Evolutionary conservation across 306 rosid species (phyloP).

Genomic region (Casuarina equisetifolia): DNA sequence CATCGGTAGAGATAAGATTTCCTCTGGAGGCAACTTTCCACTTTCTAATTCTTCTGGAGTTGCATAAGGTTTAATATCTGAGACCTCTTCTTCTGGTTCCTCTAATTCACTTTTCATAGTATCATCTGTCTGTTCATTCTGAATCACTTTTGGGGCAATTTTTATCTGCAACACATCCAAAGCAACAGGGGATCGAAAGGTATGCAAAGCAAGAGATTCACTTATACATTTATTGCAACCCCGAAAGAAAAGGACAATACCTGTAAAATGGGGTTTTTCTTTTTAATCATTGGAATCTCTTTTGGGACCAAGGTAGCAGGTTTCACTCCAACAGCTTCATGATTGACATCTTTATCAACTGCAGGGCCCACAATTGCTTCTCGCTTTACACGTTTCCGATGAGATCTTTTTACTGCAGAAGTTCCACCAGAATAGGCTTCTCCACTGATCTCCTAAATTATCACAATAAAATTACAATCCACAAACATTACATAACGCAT

Average conservation of each 20-base stretch:
- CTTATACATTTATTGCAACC: constrained; percentile 16
- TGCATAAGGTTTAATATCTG: constrained; percentile 50
- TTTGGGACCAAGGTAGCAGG: constrained; percentile 77
- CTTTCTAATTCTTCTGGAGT: constrained; percentile 69
- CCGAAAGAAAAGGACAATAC: constrained; percentile 31
- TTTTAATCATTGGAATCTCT: constrained; percentile 83
- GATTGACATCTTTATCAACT: constrained; percentile 81
- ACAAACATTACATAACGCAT: constrained; percentile 4
- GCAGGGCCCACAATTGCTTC: constrained; percentile 90
- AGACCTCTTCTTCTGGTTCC: constrained; percentile 54
- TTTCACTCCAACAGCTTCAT: constrained; percentile 87
- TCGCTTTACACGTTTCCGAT: constrained; percentile 60
- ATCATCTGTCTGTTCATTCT: constrained; percentile 50
- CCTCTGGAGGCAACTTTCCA: constrained; percentile 85
- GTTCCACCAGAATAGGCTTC: constrained; percentile 28
- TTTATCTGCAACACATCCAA: constrained; percentile 59
- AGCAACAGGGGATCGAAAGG: constrained; percentile 17
- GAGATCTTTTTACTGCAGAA: constrained; percentile 36
- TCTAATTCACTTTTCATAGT: constrained; percentile 37
- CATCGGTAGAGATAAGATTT: constrained; percentile 87
- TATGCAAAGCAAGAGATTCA: constrained; percentile 17
- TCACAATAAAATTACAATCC: constrained; percentile 12
- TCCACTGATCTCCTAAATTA: constrained; percentile 53
- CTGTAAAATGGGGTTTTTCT: constrained; percentile 71
- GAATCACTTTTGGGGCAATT: constrained; percentile 57